Conservation (phyloP, 2,329 filamentous ascomycete species). For the Cadophora sp. region DNA sequence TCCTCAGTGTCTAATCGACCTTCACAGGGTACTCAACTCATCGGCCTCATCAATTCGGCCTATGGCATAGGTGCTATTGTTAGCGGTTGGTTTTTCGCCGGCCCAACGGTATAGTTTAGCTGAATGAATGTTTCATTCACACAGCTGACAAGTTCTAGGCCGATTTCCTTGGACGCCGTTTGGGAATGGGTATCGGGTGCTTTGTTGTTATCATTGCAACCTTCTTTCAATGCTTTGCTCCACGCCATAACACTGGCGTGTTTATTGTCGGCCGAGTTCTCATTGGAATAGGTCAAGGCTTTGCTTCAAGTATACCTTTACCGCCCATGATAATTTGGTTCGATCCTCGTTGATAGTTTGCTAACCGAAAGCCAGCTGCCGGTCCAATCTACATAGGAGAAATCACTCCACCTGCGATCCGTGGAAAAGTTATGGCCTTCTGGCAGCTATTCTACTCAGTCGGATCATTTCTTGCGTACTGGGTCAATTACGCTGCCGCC, state of each 20-base stretch:
- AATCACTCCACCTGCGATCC: constrained; percentile 67
- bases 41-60: constrained; percentile 67
- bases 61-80: constrained; percentile 76
- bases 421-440: constrained; percentile 72
- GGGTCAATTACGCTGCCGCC: constrained; percentile 69
- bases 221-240: constrained; percentile 71
- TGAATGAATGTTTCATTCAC: background rate
- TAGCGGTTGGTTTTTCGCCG: constrained; percentile 49
- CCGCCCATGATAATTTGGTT: no score
- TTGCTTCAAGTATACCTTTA: constrained; percentile 61
- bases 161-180: constrained; percentile 66
- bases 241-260: constrained; percentile 64
- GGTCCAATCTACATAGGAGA: constrained; percentile 77
- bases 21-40: constrained; percentile 41
- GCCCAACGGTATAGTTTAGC: background rate
- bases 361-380: constrained; percentile 53
- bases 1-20: no score
- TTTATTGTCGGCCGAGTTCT: constrained; percentile 74
- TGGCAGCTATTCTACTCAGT: constrained; percentile 74
- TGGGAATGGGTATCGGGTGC: constrained; percentile 70
- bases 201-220: constrained; percentile 71
- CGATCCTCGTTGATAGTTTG: no score
- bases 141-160: constrained; percentile 67
- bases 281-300: constrained; percentile 73
- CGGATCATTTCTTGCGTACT: constrained; percentile 69